These are phyloP conservation scores for Nakazawaea wyomingensis DNA, from an alignment of 805 yeast species.

Conservation along the genomic window DNA sequence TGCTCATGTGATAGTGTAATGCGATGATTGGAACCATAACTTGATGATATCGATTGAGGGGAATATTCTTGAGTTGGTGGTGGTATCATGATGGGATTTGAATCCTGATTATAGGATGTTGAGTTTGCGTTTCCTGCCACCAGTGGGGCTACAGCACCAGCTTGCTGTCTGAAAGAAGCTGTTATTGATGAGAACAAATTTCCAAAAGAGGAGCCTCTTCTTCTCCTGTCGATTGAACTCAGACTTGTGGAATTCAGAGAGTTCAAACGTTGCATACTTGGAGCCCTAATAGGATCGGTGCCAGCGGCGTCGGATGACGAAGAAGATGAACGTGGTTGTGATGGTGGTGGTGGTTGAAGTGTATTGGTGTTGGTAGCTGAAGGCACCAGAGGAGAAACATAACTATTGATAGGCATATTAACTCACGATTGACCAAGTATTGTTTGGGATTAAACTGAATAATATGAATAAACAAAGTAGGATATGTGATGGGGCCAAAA, in stretches of 20 bases:
- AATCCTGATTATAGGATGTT: neutral
- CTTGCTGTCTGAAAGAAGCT: constrained; percentile 7
- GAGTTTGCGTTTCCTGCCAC: neutral
- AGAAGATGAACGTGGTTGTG: neutral
- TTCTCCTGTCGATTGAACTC: constrained; percentile 5
- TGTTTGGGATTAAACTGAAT: too few relatives aligned
- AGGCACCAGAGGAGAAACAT: constrained; percentile 3
- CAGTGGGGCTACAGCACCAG: too few relatives aligned
- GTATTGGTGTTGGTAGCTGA: constrained; percentile 1
- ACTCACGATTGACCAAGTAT: too few relatives aligned
- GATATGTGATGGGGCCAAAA: too few relatives aligned
- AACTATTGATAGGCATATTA: constrained; percentile 11
- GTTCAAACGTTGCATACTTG: constrained; percentile 5
- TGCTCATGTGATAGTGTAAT: constrained; percentile 6
- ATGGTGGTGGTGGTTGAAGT: neutral
- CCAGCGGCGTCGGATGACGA: too few relatives aligned
- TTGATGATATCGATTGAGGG: neutral
- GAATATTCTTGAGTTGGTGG: neutral
- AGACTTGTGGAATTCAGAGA: constrained; percentile 6
- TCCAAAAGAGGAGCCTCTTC: constrained; percentile 13
- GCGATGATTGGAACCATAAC: neutral
- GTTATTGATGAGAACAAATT: constrained; percentile 7
- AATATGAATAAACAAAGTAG: too few relatives aligned
- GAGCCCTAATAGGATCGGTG: neutral
- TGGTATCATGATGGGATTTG: neutral